A percentile compares a stretch with the other conserved stretches of the same genome.
Conservation (phyloP, 768 basidiomycete species). For the Podaxis sp. region DNA sequence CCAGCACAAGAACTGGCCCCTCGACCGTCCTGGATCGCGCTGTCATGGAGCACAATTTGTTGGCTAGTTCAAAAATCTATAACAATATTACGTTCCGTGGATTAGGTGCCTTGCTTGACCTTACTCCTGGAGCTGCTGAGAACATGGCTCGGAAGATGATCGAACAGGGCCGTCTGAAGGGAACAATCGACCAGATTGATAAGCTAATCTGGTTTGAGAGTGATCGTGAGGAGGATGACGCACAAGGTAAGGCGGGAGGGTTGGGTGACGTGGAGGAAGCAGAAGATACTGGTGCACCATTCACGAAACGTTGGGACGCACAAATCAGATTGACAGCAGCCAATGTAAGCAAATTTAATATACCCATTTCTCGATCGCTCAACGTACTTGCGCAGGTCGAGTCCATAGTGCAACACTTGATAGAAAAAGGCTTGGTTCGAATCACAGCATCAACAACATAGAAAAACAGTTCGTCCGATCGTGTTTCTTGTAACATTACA, state of each 20-base stretch:
- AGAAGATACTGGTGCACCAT: conserved; percentile 84
- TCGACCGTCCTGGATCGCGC: conserved; percentile 95
- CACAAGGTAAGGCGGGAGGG: conserved; percentile 92
- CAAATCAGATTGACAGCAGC: conserved; percentile 87
- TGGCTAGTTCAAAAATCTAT: conserved; percentile 95
- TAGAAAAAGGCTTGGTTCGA: conserved; percentile 64
- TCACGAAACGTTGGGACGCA: conserved; percentile 95
- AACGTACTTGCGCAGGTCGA: conserved; percentile 56
- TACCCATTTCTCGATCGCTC: conserved; percentile 5
- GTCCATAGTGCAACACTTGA: conserved; percentile 79
- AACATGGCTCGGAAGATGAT: conserved; percentile 99
- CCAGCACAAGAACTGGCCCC: conserved; percentile 83
- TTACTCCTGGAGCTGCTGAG: conserved; percentile 91
- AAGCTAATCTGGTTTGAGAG: conserved; percentile 92
- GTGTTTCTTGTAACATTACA: conserved; percentile 10
- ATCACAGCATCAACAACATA: conserved; percentile 23
- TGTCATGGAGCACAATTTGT: conserved; percentile 97
- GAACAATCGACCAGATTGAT: conserved; percentile 94
- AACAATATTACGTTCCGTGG: conserved; percentile 96
- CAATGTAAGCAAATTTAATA: conserved; percentile 51
- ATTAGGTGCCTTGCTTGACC: conserved; percentile 83
- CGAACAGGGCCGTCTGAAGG: conserved; percentile 90
- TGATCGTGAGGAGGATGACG: conserved; percentile 81
- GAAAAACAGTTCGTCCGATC: neutral
- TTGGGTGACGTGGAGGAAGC: conserved; percentile 84